phyloP scores from a whole-genome alignment of 2,329 filamentous ascomycete species.

The Penicillium italicum region DNA sequence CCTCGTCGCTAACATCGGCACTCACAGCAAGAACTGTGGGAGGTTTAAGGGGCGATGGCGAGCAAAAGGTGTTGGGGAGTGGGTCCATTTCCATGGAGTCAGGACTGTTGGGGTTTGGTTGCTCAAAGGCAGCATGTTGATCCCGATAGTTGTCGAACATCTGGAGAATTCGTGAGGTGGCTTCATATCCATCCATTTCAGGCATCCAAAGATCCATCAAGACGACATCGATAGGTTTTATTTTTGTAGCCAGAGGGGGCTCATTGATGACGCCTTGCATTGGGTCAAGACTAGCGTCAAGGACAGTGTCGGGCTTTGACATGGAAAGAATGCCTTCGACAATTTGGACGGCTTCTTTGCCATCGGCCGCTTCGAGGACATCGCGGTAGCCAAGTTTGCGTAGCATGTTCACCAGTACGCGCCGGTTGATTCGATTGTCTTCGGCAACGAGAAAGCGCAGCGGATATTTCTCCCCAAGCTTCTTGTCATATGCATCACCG shows the following conservation, averaged over 20 bases:
- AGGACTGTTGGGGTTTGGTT: slow-evolving; percentile 8
- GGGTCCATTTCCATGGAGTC: slow-evolving; percentile 20
- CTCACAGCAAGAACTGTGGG: slow-evolving; percentile 60
- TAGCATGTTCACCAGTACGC: slow-evolving; percentile 64
- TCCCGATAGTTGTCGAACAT: slow-evolving; percentile 45
- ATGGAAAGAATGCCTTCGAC: slow-evolving; percentile 49
- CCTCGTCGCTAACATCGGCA: slow-evolving; percentile 63
- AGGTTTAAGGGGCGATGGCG: slow-evolving; percentile 40
- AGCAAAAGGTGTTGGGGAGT: slow-evolving; percentile 21
- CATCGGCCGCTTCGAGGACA: slow-evolving; percentile 64
- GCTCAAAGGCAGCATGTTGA: slow-evolving; percentile 15
- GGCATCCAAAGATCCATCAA: slow-evolving; percentile 79
- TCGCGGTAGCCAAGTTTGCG: slow-evolving; percentile 62
- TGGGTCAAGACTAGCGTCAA: slow-evolving; percentile 19
- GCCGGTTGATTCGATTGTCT: slow-evolving; percentile 69
- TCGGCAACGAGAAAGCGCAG: slow-evolving; percentile 67
- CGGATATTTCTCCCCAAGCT: slow-evolving; percentile 58
- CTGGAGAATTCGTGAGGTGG: slow-evolving; percentile 59
- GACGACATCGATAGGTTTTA: slow-evolving; percentile 57
- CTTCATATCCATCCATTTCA: slow-evolving; percentile 68
- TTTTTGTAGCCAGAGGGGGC: slow-evolving; percentile 26
- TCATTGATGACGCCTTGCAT: slow-evolving; percentile 17
- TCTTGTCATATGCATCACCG: slow-evolving; percentile 49
- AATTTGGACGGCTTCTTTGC: slow-evolving; percentile 62
- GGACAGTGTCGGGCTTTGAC: slow-evolving; percentile 13